A percentile compares a stretch with the other conserved stretches of the same genome.
phyloP scores from a whole-genome alignment of 148 eudicot species.

The Dysphania ambrosioides region DNA sequence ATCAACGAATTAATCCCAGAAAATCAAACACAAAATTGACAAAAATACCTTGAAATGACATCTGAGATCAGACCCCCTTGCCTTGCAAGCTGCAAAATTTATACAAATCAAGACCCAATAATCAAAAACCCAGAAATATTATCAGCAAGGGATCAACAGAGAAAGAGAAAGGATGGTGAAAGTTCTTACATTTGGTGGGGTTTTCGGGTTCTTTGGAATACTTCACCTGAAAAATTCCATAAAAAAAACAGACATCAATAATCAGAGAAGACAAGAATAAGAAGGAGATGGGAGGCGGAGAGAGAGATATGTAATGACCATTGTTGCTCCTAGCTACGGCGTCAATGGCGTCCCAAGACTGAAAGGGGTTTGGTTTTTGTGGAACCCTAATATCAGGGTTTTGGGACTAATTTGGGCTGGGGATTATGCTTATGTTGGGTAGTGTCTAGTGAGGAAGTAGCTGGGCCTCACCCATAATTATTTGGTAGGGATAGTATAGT shows the following conservation, averaged over 20 bases:
- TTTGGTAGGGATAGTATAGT: no score
- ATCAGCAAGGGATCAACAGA: background rate
- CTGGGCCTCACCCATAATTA: no score
- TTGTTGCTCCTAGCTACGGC: constrained; percentile 1
- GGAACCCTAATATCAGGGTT: background rate
- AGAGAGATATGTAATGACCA: constrained; percentile 3
- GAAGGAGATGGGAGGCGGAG: background rate
- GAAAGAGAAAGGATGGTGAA: background rate
- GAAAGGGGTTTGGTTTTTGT: no score
- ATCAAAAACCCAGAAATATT: background rate
- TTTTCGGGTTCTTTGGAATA: constrained; percentile 68
- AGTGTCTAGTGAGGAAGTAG: no score
- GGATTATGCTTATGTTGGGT: no score
- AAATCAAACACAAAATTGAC: background rate
- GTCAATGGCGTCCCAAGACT: background rate
- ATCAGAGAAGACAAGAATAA: background rate
- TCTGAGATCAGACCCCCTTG: constrained; percentile 65
- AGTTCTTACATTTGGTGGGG: constrained; percentile 55
- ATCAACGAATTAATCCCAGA: background rate
- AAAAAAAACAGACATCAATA: no score
- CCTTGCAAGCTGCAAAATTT: constrained; percentile 57
- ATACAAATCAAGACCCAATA: background rate
- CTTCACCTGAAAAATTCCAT: constrained; percentile 35
- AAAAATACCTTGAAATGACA: constrained; percentile 60
- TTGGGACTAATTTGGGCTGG: constrained; percentile 1